Evolutionary conservation across 495 filamentous ascomycete genomes (phyloP), one percentile per base, ranked within the genome.

Genomic region (Penicillium taxi): DNA sequence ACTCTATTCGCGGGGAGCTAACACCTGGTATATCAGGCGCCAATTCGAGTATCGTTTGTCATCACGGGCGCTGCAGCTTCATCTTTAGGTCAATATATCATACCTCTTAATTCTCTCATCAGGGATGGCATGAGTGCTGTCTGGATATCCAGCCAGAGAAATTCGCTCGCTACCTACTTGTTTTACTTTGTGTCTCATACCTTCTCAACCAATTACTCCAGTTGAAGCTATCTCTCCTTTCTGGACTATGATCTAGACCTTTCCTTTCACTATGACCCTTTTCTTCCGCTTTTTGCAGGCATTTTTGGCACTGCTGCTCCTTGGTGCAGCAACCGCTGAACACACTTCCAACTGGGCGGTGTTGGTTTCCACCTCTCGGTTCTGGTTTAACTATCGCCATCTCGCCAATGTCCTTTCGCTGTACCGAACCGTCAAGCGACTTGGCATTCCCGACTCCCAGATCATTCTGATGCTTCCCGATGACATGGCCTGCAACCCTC

Each of bases 331-430:
- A 23, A 50, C 64, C 19, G 78, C 81, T 41, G 84, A 91, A 42
- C 91, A 98, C 62, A 96, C 93, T 1, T 94, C 84, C 45, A 98
- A 98, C 58, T 98, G 93, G 93, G 91, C 91, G 2, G 91, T 98
- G 30, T 79, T 98, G 6, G 91, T 98, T 23, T 89, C 82, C 29
- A 98, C 91, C n/a, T 96, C 93, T 6, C 82, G 91, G 39, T 98
- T 98, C 70, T 98, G 91, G 91, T 98, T 98, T 77, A 98, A 98
- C 67, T 98, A 98, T 67, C 84, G 91, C 26, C 91, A 98, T 55
- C 79, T 98, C 24, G 90, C 93, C 54, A 98, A 98, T 70, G 89
- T 94, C 33, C 80, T 98, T 33, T 96, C 91, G 33, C 77, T 98
- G 34, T 98, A 98, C 69, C 86, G 91, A 50, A 96, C 93, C 48